Conservation (phyloP, 345 rosid species). For the Gossypium ekmanianum region DNA sequence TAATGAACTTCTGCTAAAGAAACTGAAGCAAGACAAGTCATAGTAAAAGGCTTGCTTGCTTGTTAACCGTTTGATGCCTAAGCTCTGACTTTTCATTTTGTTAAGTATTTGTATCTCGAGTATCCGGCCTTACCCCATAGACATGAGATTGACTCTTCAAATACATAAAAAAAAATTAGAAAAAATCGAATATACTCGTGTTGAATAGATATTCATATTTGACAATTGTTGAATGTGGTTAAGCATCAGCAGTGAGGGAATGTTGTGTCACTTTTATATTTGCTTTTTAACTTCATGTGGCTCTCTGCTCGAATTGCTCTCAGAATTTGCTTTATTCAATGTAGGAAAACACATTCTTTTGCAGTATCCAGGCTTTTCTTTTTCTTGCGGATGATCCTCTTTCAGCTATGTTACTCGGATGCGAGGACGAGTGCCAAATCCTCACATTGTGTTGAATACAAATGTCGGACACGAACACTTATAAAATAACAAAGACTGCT, state of each 20-base stretch:
- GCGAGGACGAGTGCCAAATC: too few relatives aligned
- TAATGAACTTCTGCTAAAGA: constrained; percentile 3
- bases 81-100: neutral
- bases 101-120: neutral
- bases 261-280: constrained; percentile 1
- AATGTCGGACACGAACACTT: neutral
- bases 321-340: neutral
- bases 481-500: neutral
- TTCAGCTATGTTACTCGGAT: neutral
- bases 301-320: neutral
- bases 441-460: neutral
- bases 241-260: neutral
- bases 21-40: constrained; percentile 11
- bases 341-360: neutral
- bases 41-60: neutral
- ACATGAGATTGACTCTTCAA: neutral
- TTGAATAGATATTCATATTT: too few relatives aligned
- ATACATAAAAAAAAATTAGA: neutral
- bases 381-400: neutral
- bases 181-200: neutral
- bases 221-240: neutral
- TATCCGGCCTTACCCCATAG: neutral
- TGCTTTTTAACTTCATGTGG: neutral
- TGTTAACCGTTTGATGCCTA: neutral
- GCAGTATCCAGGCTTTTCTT: constrained; percentile 11